These are phyloP conservation scores for Inonotus hispidus DNA, from an alignment of 1,284 basidiomycete genomes.

Conservation along the genomic window DNA sequence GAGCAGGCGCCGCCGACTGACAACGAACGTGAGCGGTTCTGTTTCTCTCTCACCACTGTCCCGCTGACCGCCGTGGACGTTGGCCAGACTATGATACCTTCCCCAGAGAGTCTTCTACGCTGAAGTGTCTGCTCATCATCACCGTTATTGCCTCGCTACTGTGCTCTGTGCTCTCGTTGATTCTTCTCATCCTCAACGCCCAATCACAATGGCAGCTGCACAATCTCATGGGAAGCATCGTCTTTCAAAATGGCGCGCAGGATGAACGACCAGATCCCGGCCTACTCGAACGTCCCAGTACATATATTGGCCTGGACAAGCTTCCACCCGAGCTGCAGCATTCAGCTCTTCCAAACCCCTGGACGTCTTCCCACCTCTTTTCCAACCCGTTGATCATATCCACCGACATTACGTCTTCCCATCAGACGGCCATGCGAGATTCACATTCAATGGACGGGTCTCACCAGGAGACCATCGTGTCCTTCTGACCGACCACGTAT, in stretches of 20 bases:
- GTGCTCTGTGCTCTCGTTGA: conserved; percentile 6
- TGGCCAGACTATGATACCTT: too few species aligned
- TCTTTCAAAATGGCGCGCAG: not conserved
- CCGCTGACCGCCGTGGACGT: not conserved
- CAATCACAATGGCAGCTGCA: conserved; percentile 11
- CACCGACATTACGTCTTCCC: conserved; percentile 15
- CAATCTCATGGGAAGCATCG: conserved; percentile 7
- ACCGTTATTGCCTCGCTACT: not conserved
- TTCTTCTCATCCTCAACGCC: conserved; percentile 8
- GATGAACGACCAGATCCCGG: conserved; percentile 12
- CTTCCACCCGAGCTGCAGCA: conserved; percentile 14
- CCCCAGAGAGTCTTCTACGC: not conserved
- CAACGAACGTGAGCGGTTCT: conserved; percentile 50
- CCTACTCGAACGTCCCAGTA: conserved; percentile 11
- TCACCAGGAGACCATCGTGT: conserved; percentile 18
- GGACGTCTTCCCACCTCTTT: conserved; percentile 16
- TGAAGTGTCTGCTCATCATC: not conserved
- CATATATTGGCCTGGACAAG: conserved; percentile 17
- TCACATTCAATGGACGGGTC: conserved; percentile 17
- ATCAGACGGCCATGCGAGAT: conserved; percentile 14
- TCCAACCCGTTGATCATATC: conserved; percentile 16
- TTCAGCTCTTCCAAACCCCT: conserved; percentile 12
- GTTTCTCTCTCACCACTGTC: conserved; percentile 64
- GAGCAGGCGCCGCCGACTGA: not conserved
- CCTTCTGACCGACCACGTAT: conserved; percentile 15